Base-by-base conservation (phyloP, 768 basidiomycete species). In the Leccinum broughii region DNA sequence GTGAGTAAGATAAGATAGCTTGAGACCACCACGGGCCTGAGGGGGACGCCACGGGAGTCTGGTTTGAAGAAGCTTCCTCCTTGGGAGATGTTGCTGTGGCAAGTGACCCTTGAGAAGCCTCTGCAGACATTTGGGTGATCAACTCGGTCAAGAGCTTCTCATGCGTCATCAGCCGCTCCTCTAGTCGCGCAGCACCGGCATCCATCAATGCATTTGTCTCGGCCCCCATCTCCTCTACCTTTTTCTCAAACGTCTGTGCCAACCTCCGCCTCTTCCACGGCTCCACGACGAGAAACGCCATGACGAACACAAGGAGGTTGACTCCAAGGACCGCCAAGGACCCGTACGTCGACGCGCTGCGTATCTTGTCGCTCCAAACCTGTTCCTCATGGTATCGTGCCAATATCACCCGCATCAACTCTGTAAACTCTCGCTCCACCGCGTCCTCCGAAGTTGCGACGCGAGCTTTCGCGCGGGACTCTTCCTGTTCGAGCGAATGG, bases 321-420 rank as follows among this genome's bases (percentile, higher is more conserved):
- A 96, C 83, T 13, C 86, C 88, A 24, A 98, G 81, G 56, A 86
- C 95, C 6, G 87, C 88, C 60, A 98, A 78, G 44, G 89, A 90
- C 3, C 94, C 95, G 72, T 98, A 98, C 5, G 97, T 98, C 62
- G 92, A 94, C 28, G 90, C 89, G 66, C 92, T 93, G 37, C 97
- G 86, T 61, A 99, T 97, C 77, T 99, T 99, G 80, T 99, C 96
- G 56, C 92, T 94, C 97, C 97, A 99, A 3, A 98, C 86, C 73
- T 99, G 97, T 72, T 99, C 97, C 76, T 98, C 96, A 77, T 98
- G 96, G 74, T 98, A 98, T 41, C 96, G 83, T 53, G 85, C 87
- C 60, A 99, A 82, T 68, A 98, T 98, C 10, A 84, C 80, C 58
- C 87, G 87, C 89, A 96, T 92, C 64, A 98, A 82, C 70, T 87